These are phyloP conservation scores for Casuarina cunninghamiana DNA, from an alignment of 306 rosid species.

Conservation along the genomic window DNA sequence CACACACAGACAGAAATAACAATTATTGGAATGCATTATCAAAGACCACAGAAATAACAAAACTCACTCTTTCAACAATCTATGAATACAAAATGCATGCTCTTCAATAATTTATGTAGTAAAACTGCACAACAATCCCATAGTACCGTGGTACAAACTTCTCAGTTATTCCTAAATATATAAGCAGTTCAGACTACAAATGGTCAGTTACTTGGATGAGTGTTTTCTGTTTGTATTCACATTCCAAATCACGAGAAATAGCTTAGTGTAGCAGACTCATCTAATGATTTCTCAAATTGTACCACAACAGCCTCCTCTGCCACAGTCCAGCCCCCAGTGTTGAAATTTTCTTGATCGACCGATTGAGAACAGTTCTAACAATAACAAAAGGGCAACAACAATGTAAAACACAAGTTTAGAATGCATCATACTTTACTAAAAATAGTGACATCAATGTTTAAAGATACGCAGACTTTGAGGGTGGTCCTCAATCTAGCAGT, in stretches of 20 bases:
- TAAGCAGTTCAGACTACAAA: not conserved
- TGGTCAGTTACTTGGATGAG: not conserved
- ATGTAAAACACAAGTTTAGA: not conserved
- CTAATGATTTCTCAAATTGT: conserved; percentile 53
- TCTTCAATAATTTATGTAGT: conserved; percentile 10
- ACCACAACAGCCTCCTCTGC: conserved; percentile 65
- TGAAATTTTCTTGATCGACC: conserved; percentile 34
- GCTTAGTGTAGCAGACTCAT: conserved; percentile 23
- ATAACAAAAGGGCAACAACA: conserved; percentile 7
- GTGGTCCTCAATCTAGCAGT: not conserved
- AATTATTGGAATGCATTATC: too few species aligned
- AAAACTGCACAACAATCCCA: not conserved
- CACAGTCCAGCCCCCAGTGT: conserved; percentile 53
- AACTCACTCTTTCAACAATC: not conserved
- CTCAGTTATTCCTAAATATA: conserved; percentile 3
- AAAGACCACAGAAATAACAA: too few species aligned
- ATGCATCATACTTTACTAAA: not conserved
- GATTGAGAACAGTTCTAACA: conserved; percentile 55
- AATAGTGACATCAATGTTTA: not conserved
- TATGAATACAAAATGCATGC: not conserved
- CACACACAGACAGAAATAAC: too few species aligned
- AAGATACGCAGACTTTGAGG: not conserved
- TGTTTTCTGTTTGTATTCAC: not conserved
- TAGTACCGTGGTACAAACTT: not conserved
- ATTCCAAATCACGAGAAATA: conserved; percentile 32